Evolutionary conservation across 495 filamentous ascomycete genomes (phyloP), one percentile per base, ranked within the genome.

Genomic region (Cudoniella acicularis): DNA sequence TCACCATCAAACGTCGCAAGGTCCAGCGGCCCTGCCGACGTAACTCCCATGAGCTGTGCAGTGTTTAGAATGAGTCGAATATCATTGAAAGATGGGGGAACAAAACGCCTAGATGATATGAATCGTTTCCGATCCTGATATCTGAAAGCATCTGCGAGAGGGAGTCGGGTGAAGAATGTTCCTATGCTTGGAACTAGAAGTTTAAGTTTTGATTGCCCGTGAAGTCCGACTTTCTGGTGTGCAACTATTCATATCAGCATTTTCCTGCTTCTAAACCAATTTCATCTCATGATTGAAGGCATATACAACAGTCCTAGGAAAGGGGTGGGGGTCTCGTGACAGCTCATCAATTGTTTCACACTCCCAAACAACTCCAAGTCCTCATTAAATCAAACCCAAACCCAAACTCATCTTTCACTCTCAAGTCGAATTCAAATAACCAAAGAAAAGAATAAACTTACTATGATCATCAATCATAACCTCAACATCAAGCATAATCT

Each of bases 1-100:
- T 98, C 95, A 69, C 95, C 95, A 70, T 98, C 94, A 65, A 98
- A 98, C 13, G 94, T 98, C 49, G 96, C 84, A 2, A 98, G 83
- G 61, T 92, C 80, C 8, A 95, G 73, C 1, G 80, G 79, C n/a
- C 84, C 82, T 46, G 78, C 78, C 16, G 79, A 82, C 6, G 89
- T 84, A 1, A 98, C 79, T 50, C 89, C 88, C 80, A 96, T 87
- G 22, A 96, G 75, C 73, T 98, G 95, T 49, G 94, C 92, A 24
- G 94, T 92, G 75, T 98, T 98, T 62, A 98, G 82, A 52, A 91
- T 90, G 6, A 97, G 75, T 2, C 95, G 86, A 58, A 98, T 86
- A 66, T 98, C 94, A 74, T 98, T 98, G 81, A 98, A 98, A 11
- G 91, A 96, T 0, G 95, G 95, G 3, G 94, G 87, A 10, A 98